phyloP scores from a whole-genome alignment of 352 stramenopile genomes.

The Phytophthora fragariae region DNA sequence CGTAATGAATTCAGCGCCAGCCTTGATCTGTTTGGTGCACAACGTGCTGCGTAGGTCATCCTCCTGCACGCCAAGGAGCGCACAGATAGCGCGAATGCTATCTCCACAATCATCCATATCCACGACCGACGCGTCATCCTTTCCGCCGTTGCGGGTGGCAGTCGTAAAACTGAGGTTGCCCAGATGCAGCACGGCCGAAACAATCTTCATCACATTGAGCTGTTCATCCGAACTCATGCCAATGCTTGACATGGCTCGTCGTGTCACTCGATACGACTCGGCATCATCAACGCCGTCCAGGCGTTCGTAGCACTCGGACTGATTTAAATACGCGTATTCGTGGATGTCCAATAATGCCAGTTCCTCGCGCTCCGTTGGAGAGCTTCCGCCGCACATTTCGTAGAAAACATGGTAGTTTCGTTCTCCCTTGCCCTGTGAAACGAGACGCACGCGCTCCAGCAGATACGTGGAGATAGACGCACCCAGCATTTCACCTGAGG shows the following conservation, averaged over 20 bases:
- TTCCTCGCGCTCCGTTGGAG: slow-evolving; percentile 54
- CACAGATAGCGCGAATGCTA: slow-evolving; percentile 87
- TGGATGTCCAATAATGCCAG: slow-evolving; percentile 56
- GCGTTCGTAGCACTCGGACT: slow-evolving; percentile 76
- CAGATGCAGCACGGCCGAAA: slow-evolving; percentile 88
- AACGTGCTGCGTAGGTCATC: slow-evolving; percentile 68
- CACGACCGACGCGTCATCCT: slow-evolving; percentile 71
- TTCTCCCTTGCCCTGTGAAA: slow-evolving; percentile 94
- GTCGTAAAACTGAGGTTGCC: slow-evolving; percentile 86
- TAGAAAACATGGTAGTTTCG: slow-evolving; percentile 99
- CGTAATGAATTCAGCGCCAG: slow-evolving; percentile 80
- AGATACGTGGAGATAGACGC: slow-evolving; percentile 93
- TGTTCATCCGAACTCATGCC: slow-evolving; percentile 83
- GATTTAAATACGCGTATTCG: slow-evolving; percentile 88
- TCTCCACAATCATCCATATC: slow-evolving; percentile 53
- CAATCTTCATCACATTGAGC: slow-evolving; percentile 80
- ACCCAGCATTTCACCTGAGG: slow-evolving; percentile 79
- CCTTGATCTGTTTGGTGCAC: slow-evolving; percentile 84
- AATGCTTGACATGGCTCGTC: slow-evolving; percentile 84
- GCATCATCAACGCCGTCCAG: slow-evolving; percentile 84
- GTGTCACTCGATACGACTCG: slow-evolving; percentile 78
- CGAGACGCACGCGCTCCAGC: slow-evolving; percentile 95
- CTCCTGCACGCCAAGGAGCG: slow-evolving; percentile 70
- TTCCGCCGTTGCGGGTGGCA: slow-evolving; percentile 53
- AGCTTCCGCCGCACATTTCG: slow-evolving; percentile 91